phyloP scores from a whole-genome alignment of 345 rosid species.

The Mercurialis annua region DNA sequence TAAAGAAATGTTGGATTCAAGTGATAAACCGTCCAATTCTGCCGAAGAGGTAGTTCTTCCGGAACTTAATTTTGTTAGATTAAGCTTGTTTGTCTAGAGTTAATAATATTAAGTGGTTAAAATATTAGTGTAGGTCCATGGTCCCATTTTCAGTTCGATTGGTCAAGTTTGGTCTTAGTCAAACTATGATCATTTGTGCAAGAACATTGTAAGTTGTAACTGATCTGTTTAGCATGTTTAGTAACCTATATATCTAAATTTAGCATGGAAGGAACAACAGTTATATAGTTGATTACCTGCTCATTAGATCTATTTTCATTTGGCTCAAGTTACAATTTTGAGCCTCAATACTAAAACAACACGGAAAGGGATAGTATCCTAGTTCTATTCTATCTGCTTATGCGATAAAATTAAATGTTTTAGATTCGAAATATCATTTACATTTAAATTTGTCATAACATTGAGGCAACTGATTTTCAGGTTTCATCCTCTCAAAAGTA shows the following conservation, averaged over 20 bases:
- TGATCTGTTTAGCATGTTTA: too few relatives aligned
- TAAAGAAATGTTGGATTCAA: constrained; percentile 18
- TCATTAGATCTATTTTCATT: neutral
- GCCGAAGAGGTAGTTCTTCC: constrained; percentile 38
- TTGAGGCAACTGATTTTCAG: constrained; percentile 33
- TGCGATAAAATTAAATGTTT: neutral
- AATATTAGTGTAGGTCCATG: too few relatives aligned
- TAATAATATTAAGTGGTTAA: too few relatives aligned
- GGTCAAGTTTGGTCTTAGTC: neutral
- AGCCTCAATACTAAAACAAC: neutral
- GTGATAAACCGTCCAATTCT: constrained; percentile 9
- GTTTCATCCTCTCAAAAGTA: constrained; percentile 48
- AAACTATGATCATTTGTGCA: neutral
- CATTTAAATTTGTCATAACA: neutral
- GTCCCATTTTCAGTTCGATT: neutral
- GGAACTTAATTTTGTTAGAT: neutral
- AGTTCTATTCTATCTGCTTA: neutral
- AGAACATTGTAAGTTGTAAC: too few relatives aligned
- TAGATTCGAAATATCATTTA: neutral
- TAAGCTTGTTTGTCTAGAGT: neutral
- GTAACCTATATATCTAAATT: too few relatives aligned
- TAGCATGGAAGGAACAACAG: too few relatives aligned
- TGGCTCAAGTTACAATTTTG: neutral
- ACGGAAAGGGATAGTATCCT: neutral
- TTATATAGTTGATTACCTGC: too few relatives aligned